Conservation (phyloP, 495 filamentous ascomycete genomes). For the Aspergillus sparsus region DNA sequence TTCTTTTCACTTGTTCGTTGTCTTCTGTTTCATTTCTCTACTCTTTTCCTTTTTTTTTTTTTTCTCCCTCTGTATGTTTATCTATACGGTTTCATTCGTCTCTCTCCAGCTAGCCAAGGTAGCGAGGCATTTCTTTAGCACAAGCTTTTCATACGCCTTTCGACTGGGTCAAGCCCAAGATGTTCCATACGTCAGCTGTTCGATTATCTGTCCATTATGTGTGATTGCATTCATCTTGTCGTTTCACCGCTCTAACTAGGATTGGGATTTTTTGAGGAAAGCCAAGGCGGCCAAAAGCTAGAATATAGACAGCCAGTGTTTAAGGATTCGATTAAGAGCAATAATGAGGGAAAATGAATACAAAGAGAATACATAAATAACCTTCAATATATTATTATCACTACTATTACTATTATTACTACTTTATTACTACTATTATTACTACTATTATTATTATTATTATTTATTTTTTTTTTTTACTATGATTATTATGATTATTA, state of each 20-base stretch:
- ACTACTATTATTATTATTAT: background rate
- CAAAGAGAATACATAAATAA: slow-evolving; percentile 8
- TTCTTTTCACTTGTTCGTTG: slow-evolving; percentile 7
- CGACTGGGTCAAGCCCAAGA: slow-evolving; percentile 20
- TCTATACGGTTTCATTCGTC: slow-evolving; percentile 22
- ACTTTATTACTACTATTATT: too few species aligned
- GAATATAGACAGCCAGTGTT: slow-evolving; percentile 26
- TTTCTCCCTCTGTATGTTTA: slow-evolving; percentile 23
- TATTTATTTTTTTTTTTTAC: background rate
- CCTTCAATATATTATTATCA: too few species aligned
- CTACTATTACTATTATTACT: too few species aligned
- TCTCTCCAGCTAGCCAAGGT: slow-evolving; percentile 15
- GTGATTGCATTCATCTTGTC: slow-evolving; percentile 13
- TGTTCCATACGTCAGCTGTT: slow-evolving; percentile 26
- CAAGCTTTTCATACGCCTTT: slow-evolving; percentile 21
- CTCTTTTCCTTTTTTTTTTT: slow-evolving; percentile 19
- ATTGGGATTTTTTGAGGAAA: slow-evolving; percentile 11
- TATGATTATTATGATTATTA: slow-evolving; percentile 1
- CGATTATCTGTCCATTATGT: slow-evolving; percentile 13
- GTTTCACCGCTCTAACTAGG: slow-evolving; percentile 2
- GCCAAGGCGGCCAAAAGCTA: slow-evolving; percentile 23
- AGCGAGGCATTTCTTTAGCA: slow-evolving; percentile 14
- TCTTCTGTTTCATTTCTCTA: slow-evolving; percentile 21
- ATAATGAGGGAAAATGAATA: slow-evolving; percentile 18
- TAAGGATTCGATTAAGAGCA: slow-evolving; percentile 15